Conservation (phyloP, 164 flowering plant species). For the Stephania japonica region DNA sequence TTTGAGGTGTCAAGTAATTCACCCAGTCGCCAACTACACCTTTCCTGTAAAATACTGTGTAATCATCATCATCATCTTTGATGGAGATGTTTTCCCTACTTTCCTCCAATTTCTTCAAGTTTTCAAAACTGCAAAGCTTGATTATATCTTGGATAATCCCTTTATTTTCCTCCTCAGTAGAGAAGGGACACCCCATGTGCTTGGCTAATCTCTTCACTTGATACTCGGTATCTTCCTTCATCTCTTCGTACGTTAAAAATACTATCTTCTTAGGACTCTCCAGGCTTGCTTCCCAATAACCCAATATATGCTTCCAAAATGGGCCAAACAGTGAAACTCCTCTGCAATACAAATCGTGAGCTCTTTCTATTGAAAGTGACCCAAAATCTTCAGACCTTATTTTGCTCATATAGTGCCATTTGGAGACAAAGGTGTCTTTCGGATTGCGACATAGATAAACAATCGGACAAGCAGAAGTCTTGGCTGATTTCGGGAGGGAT, state of each 20-base stretch:
- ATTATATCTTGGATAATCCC: background rate
- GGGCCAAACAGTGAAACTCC: background rate
- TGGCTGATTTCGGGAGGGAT: conserved; percentile 8
- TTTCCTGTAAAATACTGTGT: no score
- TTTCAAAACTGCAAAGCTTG: background rate
- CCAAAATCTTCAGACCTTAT: background rate
- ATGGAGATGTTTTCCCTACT: no score
- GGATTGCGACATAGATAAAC: background rate
- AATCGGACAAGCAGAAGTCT: background rate
- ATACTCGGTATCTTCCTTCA: background rate
- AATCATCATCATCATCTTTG: no score
- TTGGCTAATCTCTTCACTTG: background rate
- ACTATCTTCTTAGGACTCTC: background rate
- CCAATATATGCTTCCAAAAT: background rate
- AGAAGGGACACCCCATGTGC: background rate
- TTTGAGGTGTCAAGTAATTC: no score
- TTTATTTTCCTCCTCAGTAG: background rate
- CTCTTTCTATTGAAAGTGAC: background rate
- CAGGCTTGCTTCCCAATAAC: background rate
- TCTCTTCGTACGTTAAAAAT: background rate
- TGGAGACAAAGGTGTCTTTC: background rate
- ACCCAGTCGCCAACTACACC: no score
- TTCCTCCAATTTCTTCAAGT: background rate
- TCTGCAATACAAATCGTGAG: background rate
- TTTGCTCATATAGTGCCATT: background rate